phyloP scores from a whole-genome alignment of 768 basidiomycete species.

The Collybia mongolica region DNA sequence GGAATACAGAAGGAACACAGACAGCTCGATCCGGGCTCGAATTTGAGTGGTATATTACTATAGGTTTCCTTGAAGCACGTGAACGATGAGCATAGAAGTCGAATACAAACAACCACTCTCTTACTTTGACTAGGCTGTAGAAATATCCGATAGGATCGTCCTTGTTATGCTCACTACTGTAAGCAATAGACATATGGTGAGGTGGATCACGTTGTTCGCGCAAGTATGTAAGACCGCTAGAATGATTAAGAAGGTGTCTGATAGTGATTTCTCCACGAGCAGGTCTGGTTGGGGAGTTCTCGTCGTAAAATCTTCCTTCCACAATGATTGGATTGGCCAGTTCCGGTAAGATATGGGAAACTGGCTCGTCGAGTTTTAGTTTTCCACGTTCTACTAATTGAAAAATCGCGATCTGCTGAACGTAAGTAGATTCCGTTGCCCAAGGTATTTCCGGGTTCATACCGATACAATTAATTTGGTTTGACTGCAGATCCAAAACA shows the following conservation, averaged over 20 bases:
- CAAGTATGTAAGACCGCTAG: constrained; percentile 21
- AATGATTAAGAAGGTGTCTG: constrained; percentile 20
- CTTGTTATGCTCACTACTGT: constrained; percentile 10
- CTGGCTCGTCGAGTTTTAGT: constrained; percentile 26
- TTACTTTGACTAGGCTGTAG: constrained; percentile 14
- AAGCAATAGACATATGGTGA: constrained; percentile 5
- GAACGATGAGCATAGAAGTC: background rate
- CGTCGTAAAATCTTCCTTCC: background rate
- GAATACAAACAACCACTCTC: background rate
- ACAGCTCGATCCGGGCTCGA: constrained; percentile 30
- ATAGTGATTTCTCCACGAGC: constrained; percentile 16
- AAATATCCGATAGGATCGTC: constrained; percentile 15
- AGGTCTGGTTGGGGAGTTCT: constrained; percentile 2
- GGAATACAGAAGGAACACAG: background rate
- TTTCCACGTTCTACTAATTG: constrained; percentile 33
- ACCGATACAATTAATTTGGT: constrained; percentile 33
- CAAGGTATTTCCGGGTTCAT: constrained; percentile 3
- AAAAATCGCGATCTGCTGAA: constrained; percentile 25
- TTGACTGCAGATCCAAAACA: constrained; percentile 38
- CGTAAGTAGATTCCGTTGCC: background rate
- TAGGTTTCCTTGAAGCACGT: constrained; percentile 15
- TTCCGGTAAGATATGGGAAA: constrained; percentile 25
- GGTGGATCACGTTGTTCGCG: background rate
- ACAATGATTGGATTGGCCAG: constrained; percentile 22
- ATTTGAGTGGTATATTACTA: constrained; percentile 20